Evolutionary conservation across 2,329 filamentous ascomycete species (phyloP).

Genomic region (Fusarium paranaense): DNA sequence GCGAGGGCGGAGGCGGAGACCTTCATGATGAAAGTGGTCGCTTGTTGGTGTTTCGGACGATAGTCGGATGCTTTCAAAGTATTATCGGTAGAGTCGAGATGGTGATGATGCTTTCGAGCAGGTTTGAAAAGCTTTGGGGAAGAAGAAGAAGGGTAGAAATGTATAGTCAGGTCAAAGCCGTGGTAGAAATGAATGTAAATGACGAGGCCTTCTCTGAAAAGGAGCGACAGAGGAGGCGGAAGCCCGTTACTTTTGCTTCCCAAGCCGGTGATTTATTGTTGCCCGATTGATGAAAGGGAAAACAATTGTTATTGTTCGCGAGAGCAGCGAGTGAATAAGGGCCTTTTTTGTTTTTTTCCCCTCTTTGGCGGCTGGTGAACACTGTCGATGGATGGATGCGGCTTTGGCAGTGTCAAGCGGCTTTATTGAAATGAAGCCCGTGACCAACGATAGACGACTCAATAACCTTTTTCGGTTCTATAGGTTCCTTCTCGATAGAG

Average conservation of each 20-base stretch:
- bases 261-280: slow-evolving; percentile 24
- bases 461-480: background rate
- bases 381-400: slow-evolving; percentile 19
- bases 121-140: slow-evolving; percentile 18
- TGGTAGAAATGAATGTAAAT: slow-evolving; percentile 29
- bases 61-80: background rate
- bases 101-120: slow-evolving; percentile 12
- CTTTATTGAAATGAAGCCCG: slow-evolving; percentile 6
- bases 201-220: slow-evolving; percentile 9
- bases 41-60: slow-evolving; percentile 3
- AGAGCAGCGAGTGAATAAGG: slow-evolving; percentile 26
- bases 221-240: slow-evolving; percentile 30
- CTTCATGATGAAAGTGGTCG: slow-evolving; percentile 37
- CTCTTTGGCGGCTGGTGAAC: slow-evolving; percentile 34
- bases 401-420: slow-evolving; percentile 7
- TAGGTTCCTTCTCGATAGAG: background rate
- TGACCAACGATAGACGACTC: slow-evolving; percentile 16
- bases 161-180: slow-evolving; percentile 8
- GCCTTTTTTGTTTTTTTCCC: background rate
- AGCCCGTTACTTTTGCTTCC: slow-evolving; percentile 23
- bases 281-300: slow-evolving; percentile 17
- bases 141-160: slow-evolving; percentile 18
- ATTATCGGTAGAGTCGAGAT: slow-evolving; percentile 1
- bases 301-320: slow-evolving; percentile 26
- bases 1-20: slow-evolving; percentile 30